These are phyloP conservation scores for Monosporascus sp. DNA, from an alignment of 2,329 filamentous ascomycete species.

Conservation along the genomic window DNA sequence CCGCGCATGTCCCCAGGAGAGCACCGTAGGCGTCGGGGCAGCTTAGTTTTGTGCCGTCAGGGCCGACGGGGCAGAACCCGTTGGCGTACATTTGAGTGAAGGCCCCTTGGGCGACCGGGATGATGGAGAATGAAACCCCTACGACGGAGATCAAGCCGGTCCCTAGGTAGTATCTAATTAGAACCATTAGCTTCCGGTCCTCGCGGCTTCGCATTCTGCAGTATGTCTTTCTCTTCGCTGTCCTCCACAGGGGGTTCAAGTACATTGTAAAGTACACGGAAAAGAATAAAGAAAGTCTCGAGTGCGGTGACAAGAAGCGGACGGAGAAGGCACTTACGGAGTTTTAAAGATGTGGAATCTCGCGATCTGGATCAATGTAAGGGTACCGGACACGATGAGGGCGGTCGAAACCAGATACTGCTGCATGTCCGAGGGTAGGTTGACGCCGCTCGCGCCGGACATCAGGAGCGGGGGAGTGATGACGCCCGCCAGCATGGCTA, in stretches of 20 bases:
- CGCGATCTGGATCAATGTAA: constrained; percentile 73
- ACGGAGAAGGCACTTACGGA: constrained; percentile 31
- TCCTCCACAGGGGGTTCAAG: no score
- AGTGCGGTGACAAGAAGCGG: no score
- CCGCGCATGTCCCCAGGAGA: constrained; percentile 63
- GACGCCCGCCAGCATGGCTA: constrained; percentile 70
- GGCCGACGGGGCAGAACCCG: constrained; percentile 57
- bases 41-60: constrained; percentile 60
- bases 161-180: constrained; percentile 62
- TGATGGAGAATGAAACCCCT: constrained; percentile 72
- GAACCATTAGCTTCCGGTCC: constrained; percentile 1
- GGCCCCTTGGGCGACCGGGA: constrained; percentile 66
- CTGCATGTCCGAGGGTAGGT: constrained; percentile 53
- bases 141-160: constrained; percentile 78
- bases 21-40: constrained; percentile 74
- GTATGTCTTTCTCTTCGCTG: no score
- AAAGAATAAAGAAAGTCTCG: no score
- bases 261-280: no score
- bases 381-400: constrained; percentile 70
- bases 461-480: constrained; percentile 77
- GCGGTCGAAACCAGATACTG: constrained; percentile 77
- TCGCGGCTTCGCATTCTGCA: background rate
- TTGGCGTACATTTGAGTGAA: constrained; percentile 73
- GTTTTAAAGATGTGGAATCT: constrained; percentile 68
- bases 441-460: constrained; percentile 53